Evolutionary conservation across 768 basidiomycete species (phyloP).

Genomic region (Russula sp.): DNA sequence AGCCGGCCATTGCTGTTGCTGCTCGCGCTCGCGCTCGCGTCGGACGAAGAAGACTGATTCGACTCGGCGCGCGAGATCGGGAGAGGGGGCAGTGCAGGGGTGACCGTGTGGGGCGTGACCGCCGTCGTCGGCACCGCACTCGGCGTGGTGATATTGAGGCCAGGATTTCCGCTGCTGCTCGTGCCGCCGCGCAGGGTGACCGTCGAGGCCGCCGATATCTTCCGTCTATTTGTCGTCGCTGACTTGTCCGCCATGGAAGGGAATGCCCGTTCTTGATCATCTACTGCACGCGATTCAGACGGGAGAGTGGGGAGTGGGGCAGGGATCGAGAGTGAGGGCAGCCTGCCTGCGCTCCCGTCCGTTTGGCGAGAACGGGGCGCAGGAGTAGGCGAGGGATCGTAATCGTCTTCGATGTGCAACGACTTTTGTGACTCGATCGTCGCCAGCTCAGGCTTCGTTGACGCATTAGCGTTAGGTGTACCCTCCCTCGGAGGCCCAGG

Average conservation of each 20-base stretch:
- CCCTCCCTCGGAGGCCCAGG: slow-evolving; percentile 51
- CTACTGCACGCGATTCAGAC: slow-evolving; percentile 40
- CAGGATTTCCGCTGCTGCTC: slow-evolving; percentile 33
- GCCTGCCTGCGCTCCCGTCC: slow-evolving; percentile 33
- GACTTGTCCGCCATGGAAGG: slow-evolving; percentile 25
- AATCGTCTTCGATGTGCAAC: slow-evolving; percentile 25
- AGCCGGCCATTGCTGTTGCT: slow-evolving; percentile 20
- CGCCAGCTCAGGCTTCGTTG: slow-evolving; percentile 15
- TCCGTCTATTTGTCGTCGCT: slow-evolving; percentile 28
- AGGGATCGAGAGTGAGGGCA: slow-evolving; percentile 47
- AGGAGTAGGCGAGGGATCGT: slow-evolving; percentile 44
- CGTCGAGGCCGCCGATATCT: slow-evolving; percentile 38
- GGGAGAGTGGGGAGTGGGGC: slow-evolving; percentile 53
- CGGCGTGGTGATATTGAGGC: slow-evolving; percentile 45
- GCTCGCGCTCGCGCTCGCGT: slow-evolving; percentile 19
- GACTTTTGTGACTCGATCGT: slow-evolving; percentile 28
- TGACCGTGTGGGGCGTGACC: slow-evolving; percentile 57
- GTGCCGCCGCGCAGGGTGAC: slow-evolving; percentile 39
- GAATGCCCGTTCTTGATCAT: slow-evolving; percentile 11
- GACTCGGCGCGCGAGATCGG: slow-evolving; percentile 44
- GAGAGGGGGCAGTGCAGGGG: slow-evolving; percentile 28
- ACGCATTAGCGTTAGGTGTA: slow-evolving; percentile 23
- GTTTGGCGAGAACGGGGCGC: slow-evolving; percentile 29
- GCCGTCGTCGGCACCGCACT: slow-evolving; percentile 51
- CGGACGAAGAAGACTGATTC: slow-evolving; percentile 28